Percentiles rank a stretch among this genome's conserved stretches.
These are phyloP conservation scores for Tulasnella sp. DNA, from an alignment of 768 basidiomycete species.

Conservation along the genomic window DNA sequence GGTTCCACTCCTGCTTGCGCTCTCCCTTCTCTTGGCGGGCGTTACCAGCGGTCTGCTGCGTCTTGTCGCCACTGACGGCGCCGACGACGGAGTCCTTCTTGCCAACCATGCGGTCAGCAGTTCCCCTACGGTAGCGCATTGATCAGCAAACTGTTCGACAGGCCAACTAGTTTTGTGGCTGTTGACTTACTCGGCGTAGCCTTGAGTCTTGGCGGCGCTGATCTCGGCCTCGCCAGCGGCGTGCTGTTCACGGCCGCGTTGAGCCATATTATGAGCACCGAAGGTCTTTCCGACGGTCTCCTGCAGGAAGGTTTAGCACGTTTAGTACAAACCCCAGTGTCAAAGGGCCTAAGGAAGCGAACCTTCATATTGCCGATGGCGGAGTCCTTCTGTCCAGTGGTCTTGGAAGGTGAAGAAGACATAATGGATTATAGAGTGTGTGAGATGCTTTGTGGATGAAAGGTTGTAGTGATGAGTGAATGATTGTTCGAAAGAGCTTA, in stretches of 20 bases:
- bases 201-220: slow-evolving; percentile 39
- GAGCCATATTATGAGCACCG: not conserved
- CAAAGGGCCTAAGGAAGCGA: not conserved
- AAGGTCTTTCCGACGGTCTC: not conserved
- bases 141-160: not conserved
- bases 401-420: not conserved
- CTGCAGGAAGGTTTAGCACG: not conserved
- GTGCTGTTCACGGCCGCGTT: slow-evolving; percentile 31
- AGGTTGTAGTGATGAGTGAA: not conserved
- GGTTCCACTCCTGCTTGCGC: slow-evolving; percentile 1
- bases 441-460: not conserved
- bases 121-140: slow-evolving; percentile 29
- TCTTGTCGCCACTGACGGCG: slow-evolving; percentile 46
- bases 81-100: slow-evolving; percentile 50
- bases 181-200: not conserved
- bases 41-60: slow-evolving; percentile 38
- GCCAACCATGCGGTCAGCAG: slow-evolving; percentile 39
- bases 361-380: not conserved
- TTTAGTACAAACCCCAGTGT: not conserved
- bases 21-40: slow-evolving; percentile 3
- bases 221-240: slow-evolving; percentile 35
- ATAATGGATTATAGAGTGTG: not conserved
- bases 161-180: not conserved
- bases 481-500: not conserved
- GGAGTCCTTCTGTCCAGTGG: not conserved